Evolutionary conservation across 2,329 filamentous ascomycete species (phyloP), one percentile per base, ranked within the genome.

Genomic region (Arthrobotrys conoides): DNA sequence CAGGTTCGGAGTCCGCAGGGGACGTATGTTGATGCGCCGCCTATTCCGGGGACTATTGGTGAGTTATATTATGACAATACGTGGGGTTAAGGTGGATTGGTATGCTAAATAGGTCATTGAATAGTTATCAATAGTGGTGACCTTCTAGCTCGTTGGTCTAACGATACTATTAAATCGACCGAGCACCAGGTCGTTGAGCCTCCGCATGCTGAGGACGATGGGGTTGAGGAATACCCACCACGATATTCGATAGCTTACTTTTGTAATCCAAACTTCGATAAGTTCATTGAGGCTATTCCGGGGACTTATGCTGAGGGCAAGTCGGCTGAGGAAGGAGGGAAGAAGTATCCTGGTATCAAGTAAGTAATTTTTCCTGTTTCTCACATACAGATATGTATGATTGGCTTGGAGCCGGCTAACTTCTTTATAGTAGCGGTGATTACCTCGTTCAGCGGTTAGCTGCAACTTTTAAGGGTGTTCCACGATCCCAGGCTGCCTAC

Each of bases 241-340:
- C 87, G 92, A 46, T 97, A 97, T 83, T 95, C 92, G 82, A 91
- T 97, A 83, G 94, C 94, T 82, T 97, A 96, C 85, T 96, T 97
- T 83, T 96, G 93, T 86, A 95, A 96, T 81, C 93, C 93, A 8
- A 94, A 96, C 83, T 91, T 90, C 83, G 89, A 92, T 77, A 89
- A 88, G 81, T 86, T 88, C 70, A 96, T 97, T 80, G 92, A 96
- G 81, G 92, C 91, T 0, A 89, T 97, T 53, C 93, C 93, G 0
- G 92, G 92, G 0, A 97, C 93, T 0, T 95, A 89, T 83, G 86
- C 84, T 0, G 85, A 85, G 2, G 76, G 76, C 1, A 79, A 77
- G 48, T 69, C 69, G 5, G 66, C 76, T 16, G 87, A 88, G 67
- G 84, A 91, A 77, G 85, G 86, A 71, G 89, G 91, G 49, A 95